phyloP scores from a whole-genome alignment of 2,329 filamentous ascomycete genomes.

The Leptographium wingfieldii region DNA sequence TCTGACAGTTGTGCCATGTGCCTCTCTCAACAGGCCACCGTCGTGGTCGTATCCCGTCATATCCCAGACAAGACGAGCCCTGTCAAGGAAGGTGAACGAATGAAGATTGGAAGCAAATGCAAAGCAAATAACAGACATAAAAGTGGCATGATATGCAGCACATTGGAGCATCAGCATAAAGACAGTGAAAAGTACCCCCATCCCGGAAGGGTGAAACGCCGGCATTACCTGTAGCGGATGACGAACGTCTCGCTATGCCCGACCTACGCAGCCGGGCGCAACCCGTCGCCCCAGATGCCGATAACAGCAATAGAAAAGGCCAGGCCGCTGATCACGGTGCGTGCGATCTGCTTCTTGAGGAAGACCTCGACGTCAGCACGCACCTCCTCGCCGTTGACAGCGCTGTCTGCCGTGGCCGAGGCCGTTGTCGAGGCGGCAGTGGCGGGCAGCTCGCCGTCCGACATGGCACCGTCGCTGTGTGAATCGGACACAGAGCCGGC shows the following conservation, averaged over 20 bases:
- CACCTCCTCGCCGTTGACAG: conserved; percentile 51
- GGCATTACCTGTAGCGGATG: not conserved
- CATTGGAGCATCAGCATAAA: not conserved
- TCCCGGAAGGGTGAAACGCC: not conserved
- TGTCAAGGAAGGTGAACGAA: not conserved
- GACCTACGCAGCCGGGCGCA: conserved; percentile 9
- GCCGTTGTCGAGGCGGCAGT: conserved; percentile 25
- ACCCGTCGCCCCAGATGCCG: conserved; percentile 54
- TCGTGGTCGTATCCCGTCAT: not conserved
- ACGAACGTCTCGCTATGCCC: not conserved
- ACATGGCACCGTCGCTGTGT: conserved; percentile 28
- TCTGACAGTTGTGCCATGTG: not conserved
- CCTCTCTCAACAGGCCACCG: not conserved
- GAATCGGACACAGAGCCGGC: conserved; percentile 15
- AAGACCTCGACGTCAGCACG: conserved; percentile 43
- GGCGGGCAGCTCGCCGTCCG: conserved; percentile 7
- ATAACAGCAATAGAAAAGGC: conserved; percentile 50
- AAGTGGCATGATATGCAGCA: not conserved
- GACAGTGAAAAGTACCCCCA: not conserved
- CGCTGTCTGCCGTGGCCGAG: conserved; percentile 27
- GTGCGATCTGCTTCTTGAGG: conserved; percentile 38
- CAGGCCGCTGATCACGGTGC: conserved; percentile 39
- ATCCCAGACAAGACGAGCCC: not conserved
- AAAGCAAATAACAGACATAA: not conserved
- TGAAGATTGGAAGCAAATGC: not conserved